Evolutionary conservation across 352 stramenopile genomes (phyloP), one percentile per base, ranked within the genome.

Genomic region (Globisporangium acanthophoron): DNA sequence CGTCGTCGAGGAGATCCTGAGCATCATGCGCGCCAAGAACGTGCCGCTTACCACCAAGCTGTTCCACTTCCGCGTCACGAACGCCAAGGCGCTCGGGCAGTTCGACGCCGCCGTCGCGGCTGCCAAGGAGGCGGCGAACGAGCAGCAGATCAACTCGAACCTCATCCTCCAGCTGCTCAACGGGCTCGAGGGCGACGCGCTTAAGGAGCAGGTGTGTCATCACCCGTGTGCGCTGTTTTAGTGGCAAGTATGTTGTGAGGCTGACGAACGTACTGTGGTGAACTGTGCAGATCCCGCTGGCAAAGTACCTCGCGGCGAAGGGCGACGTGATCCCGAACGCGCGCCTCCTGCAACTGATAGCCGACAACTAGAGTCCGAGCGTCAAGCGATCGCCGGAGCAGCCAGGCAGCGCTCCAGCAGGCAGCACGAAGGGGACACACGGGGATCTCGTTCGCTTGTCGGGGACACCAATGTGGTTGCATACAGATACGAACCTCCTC

Each of bases 251-350:
- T 33, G 21, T n/a, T 56, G 16, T 61, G 16, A 27, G 1, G 24
- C 24, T 27, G 24, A 27, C 24, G 24, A 27, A 27, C 24, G 24
- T 27, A 27, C 24, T 27, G 24, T 27, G 24, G 24, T 27, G 24
- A 35, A 43, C 39, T 61, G 13, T 16, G 48, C 66, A 89, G 79
- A 68, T 90, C 29, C 78, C 73, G 45, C 59, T 92, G 62, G 80
- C 76, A 59, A 85, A 90, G 63, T 88, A 92, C 67, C 73, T 94
- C 55, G 71, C 82, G 35, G 70, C 81, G 71, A 91, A 92, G 71
- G 85, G 85, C 44, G 80, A 92, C 11, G 85, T 94, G 67, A 81
- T 78, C 54, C 64, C 71, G 50, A 90, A 88, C 63, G 61, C 67
- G 53, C 68, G 71, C 35, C 74, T 90, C 45, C 55, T 62, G 43